A percentile compares a stretch with the other conserved stretches of the same genome.
These are phyloP conservation scores for Pterocarpus macrocarpus DNA, from an alignment of 306 rosid species.

Conservation along the genomic window DNA sequence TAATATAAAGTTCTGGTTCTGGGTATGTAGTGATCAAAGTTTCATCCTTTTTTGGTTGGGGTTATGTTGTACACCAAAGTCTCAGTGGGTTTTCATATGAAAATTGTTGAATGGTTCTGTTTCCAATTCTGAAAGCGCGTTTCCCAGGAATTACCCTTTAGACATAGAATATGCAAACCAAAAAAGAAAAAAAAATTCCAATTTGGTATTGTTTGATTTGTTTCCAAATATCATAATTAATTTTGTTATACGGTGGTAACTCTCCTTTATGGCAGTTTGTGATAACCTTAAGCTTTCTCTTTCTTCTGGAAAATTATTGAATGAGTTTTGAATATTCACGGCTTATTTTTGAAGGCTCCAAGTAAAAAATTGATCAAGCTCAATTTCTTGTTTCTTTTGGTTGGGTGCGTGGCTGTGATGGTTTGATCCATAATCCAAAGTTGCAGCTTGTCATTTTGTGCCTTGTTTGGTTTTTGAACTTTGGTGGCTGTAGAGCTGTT, in stretches of 20 bases:
- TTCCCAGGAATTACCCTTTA: constrained; percentile 22
- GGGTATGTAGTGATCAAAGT: not conserved
- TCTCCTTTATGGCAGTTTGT: constrained; percentile 9
- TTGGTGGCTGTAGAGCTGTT: constrained; percentile 22
- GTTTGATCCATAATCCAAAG: constrained; percentile 46
- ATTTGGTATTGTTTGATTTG: not conserved
- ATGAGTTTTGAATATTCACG: constrained; percentile 16
- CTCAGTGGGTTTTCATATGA: constrained; percentile 16
- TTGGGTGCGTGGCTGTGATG: constrained; percentile 33
- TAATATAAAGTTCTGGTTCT: not conserved
- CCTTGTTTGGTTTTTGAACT: constrained; percentile 45
- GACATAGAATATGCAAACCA: not conserved
- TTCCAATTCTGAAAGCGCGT: constrained; percentile 9
- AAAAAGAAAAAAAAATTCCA: not conserved
- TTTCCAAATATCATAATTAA: not conserved
- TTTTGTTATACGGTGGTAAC: not conserved
- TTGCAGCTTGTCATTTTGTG: constrained; percentile 48
- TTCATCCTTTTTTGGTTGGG: constrained; percentile 40
- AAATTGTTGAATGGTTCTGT: not conserved
- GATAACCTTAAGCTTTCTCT: not conserved
- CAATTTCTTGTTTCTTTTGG: constrained; percentile 2
- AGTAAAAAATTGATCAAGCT: not conserved
- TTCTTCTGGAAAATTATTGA: constrained; percentile 10
- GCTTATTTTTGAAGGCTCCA: constrained; percentile 16
- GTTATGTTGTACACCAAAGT: not conserved